Percentiles rank a stretch among this genome's conserved stretches.
Conservation (phyloP, 805 yeast species). For the Pichia cabralensis region DNA sequence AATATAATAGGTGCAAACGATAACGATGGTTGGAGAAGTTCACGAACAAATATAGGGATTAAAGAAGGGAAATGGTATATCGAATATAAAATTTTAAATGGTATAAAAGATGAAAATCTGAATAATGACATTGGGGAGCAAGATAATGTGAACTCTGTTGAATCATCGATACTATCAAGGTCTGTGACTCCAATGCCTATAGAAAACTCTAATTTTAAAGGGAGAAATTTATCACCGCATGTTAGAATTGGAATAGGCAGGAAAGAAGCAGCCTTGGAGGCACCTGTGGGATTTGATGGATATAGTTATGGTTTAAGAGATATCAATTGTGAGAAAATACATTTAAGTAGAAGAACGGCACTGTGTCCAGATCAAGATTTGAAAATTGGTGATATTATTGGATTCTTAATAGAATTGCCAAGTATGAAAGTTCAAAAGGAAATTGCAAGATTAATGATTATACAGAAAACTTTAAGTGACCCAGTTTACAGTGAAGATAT, state of each 20-base stretch:
- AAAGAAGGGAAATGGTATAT: conserved; percentile 74
- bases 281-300: conserved; percentile 93
- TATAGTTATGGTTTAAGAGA: conserved; percentile 91
- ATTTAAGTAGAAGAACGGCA: conserved; percentile 56
- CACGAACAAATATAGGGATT: conserved; percentile 63
- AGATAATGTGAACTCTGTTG: conserved; percentile 3
- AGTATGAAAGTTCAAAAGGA: conserved; percentile 32
- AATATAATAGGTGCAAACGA: conserved; percentile 42
- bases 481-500: conserved; percentile 8
- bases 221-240: no score
- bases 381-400: conserved; percentile 71
- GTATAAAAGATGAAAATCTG: conserved; percentile 12
- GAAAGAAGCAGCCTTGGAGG: conserved; percentile 81
- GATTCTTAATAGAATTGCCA: conserved; percentile 68
- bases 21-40: conserved; percentile 64
- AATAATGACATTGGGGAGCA: conserved; percentile 10
- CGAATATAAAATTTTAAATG: conserved; percentile 50
- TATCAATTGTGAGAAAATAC: conserved; percentile 62
- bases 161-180: neutral
- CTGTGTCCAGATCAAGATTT: conserved; percentile 33
- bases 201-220: neutral
- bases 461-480: conserved; percentile 17
- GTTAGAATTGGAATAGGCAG: conserved; percentile 79
- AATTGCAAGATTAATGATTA: conserved; percentile 30
- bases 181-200: conserved; percentile 3